phyloP scores from a whole-genome alignment of 2,329 filamentous ascomycete genomes.

The Claviceps sp. region DNA sequence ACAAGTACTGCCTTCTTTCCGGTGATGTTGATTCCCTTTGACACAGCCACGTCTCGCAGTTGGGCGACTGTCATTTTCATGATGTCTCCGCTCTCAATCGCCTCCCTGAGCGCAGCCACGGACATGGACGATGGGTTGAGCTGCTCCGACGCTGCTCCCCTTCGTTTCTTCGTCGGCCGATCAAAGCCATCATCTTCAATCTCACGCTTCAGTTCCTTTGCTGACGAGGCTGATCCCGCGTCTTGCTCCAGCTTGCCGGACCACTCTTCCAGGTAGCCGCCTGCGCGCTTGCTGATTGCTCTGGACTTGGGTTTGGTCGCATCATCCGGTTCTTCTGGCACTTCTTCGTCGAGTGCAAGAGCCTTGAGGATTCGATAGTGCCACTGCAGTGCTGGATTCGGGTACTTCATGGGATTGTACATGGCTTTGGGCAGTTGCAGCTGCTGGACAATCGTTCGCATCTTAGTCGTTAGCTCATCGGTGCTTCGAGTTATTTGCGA shows the following conservation, averaged over 20 bases:
- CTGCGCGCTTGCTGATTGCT: constrained; percentile 81
- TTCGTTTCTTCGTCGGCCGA: constrained; percentile 33
- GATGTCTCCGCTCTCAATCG: constrained; percentile 31
- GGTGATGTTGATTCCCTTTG: constrained; percentile 32
- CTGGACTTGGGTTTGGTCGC: constrained; percentile 72
- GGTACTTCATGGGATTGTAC: constrained; percentile 78
- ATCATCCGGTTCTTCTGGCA: constrained; percentile 61
- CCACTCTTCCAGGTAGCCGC: constrained; percentile 67
- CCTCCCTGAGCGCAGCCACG: constrained; percentile 32
- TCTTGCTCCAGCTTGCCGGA: constrained; percentile 52
- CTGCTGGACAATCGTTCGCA: constrained; percentile 73
- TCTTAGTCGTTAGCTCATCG: constrained; percentile 61
- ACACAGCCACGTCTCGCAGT: constrained; percentile 34
- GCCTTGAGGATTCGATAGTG: constrained; percentile 92
- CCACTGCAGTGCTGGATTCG: constrained; percentile 90
- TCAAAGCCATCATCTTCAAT: constrained; percentile 28
- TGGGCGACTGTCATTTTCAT: constrained; percentile 41
- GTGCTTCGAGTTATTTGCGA: constrained; percentile 41
- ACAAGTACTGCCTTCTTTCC: constrained; percentile 42
- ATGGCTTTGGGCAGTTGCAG: constrained; percentile 74
- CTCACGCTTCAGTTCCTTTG: constrained; percentile 37
- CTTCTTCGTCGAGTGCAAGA: constrained; percentile 79
- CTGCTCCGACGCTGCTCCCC: constrained; percentile 19
- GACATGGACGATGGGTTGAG: constrained; percentile 22
- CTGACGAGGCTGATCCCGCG: constrained; percentile 21